Evolutionary conservation across 1,284 basidiomycete genomes (phyloP).

Genomic region (Phellinidium pouzarii): DNA sequence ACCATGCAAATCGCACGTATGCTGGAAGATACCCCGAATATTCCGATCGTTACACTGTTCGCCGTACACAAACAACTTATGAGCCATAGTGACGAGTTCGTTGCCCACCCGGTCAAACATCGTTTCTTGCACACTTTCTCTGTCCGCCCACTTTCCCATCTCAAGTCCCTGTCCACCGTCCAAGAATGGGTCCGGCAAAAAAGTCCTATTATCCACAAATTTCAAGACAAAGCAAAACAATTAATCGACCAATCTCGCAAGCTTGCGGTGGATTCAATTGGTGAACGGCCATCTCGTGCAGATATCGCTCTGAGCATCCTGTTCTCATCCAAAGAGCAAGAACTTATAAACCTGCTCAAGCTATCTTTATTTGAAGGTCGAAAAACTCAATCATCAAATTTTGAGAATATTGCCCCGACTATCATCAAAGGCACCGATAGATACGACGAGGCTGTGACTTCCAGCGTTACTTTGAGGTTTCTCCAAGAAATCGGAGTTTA

Average conservation of each 20-base stretch:
- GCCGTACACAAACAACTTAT: constrained; percentile 77
- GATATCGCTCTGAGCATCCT: constrained; percentile 20
- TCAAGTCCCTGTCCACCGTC: constrained; percentile 51
- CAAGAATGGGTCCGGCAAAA: constrained; percentile 41
- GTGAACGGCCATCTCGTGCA: constrained; percentile 28
- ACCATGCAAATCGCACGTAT: constrained; percentile 42
- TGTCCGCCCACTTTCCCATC: constrained; percentile 61
- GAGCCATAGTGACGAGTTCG: constrained; percentile 54
- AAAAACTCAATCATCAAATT: constrained; percentile 60
- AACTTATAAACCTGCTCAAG: constrained; percentile 63
- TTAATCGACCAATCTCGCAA: constrained; percentile 35
- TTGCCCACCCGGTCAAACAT: constrained; percentile 53
- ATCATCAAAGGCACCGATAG: constrained; percentile 58
- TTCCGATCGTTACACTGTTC: constrained; percentile 39
- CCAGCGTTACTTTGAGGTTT: constrained; percentile 36
- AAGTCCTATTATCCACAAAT: constrained; percentile 43
- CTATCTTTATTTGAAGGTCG: constrained; percentile 55
- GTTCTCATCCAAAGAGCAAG: constrained; percentile 41
- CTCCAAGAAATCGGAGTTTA: constrained; percentile 65
- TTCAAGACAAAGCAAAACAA: constrained; percentile 48
- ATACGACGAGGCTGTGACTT: constrained; percentile 30
- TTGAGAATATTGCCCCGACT: constrained; percentile 42
- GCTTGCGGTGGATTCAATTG: constrained; percentile 25
- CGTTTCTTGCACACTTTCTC: constrained; percentile 53
- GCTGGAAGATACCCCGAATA: constrained; percentile 29